Conservation (phyloP, 139 green algal genomes). For the Micractinium sp. region DNA sequence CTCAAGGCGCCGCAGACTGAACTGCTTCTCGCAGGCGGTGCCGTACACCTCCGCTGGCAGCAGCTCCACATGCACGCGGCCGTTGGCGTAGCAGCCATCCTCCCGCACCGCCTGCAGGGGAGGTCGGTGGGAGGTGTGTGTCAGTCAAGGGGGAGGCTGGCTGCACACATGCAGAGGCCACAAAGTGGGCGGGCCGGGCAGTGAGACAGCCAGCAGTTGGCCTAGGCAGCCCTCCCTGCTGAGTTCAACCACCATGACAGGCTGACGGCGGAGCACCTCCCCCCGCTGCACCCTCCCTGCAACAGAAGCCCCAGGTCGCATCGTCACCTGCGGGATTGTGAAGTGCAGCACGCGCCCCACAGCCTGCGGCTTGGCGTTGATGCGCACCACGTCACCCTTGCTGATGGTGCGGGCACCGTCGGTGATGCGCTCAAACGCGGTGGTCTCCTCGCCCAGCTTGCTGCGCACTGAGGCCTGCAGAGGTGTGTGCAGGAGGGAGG, state of each 20-base stretch:
- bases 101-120: conserved; percentile 38
- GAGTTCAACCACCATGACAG: too few relatives aligned
- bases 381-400: conserved; percentile 63
- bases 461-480: conserved; percentile 45
- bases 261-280: not conserved
- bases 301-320: not conserved
- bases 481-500: not conserved
- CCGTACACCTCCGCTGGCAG: conserved; percentile 71
- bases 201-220: too few relatives aligned
- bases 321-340: conserved; percentile 55
- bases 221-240: too few relatives aligned
- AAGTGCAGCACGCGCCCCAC: conserved; percentile 69
- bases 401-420: conserved; percentile 50
- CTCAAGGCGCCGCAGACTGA: conserved; percentile 67
- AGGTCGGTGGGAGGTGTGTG: not conserved
- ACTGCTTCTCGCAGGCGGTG: conserved; percentile 31
- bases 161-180: not conserved
- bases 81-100: conserved; percentile 61
- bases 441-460: conserved; percentile 58
- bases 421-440: conserved; percentile 65
- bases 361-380: conserved; percentile 62
- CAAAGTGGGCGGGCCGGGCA: too few relatives aligned
- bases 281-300: not conserved
- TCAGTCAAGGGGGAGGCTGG: not conserved
- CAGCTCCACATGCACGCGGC: conserved; percentile 58